These are phyloP conservation scores for Vaccinium corymbosum DNA, from an alignment of 148 eudicot genomes.

Conservation along the genomic window DNA sequence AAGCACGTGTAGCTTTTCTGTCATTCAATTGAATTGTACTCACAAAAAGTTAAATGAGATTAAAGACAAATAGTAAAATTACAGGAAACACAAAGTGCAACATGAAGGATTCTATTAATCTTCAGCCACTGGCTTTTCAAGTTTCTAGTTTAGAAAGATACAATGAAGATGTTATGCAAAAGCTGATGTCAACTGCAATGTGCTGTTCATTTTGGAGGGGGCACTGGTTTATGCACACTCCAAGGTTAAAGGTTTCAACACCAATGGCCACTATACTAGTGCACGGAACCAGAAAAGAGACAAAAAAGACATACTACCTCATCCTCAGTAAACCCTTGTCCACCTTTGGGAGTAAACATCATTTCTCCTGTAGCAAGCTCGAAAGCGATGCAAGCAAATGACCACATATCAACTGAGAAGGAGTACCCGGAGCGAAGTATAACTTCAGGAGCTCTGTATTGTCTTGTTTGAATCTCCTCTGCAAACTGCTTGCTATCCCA, in stretches of 20 bases:
- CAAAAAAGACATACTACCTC: slow-evolving; percentile 50
- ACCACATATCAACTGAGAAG: slow-evolving; percentile 89
- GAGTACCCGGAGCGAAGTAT: slow-evolving; percentile 72
- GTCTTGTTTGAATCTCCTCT: slow-evolving; percentile 94
- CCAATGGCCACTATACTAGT: not conserved
- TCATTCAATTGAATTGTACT: not conserved
- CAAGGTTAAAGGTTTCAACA: not conserved
- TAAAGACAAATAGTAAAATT: not conserved
- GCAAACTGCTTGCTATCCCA: slow-evolving; percentile 73
- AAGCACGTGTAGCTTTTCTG: not conserved
- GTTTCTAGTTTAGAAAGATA: not conserved
- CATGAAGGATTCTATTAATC: not conserved
- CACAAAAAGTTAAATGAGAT: not conserved
- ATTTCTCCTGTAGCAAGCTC: slow-evolving; percentile 99
- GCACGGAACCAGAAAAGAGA: not conserved
- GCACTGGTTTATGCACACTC: not conserved
- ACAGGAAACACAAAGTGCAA: not conserved
- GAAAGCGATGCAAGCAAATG: slow-evolving; percentile 93
- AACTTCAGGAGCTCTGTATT: slow-evolving; percentile 98
- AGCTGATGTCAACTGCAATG: slow-evolving; percentile 4
- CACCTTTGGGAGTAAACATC: slow-evolving; percentile 83
- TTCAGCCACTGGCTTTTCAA: slow-evolving; percentile 1
- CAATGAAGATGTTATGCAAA: not conserved
- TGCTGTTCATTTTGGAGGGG: not conserved
- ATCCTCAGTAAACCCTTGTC: slow-evolving; percentile 79